Evolutionary conservation across 1,139 yeast genomes (phyloP), one percentile per base, ranked within the genome.

Genomic region (Protomyces macrosporus): DNA sequence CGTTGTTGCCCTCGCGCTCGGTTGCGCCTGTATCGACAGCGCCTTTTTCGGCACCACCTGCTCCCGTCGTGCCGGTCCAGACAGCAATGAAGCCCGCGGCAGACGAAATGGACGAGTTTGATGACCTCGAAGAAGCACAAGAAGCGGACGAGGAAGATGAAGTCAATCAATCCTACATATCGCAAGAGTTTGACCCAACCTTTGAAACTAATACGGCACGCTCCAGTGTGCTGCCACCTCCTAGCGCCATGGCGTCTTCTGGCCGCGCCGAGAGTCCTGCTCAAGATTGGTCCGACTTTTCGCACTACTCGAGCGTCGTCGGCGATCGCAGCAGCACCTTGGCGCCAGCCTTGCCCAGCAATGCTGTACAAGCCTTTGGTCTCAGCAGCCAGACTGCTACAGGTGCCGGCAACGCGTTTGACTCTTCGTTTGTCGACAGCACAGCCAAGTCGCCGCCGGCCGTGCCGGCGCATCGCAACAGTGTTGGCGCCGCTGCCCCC

Each of bases 81-180:
- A 12, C 4, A 3, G n/a, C 58, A 12, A 30, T 7, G 30, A 57
- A 51, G 23, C 32, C 48, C 6, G 50, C 37, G 53, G 6, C 34
- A 6, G 62, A 58, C 35, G 62, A 58, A 4, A 37, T 58, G 10
- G 62, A 58, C 39, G 62, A 58, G 33, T 58, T 58, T 52, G 62
- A 58, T 14, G 62, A 58, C n/a, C 56, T 58, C 30, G 62, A 58
- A n/a, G 62, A 58, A 35, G 62, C 62, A 32, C 45, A 45, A 14
- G 62, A 58, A 34, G 62, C 33, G 9, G 53, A 50, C 7, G 62
- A 58, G 23, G 62, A 58, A 5, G 62, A 58, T 16, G 56, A 58
- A 6, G 35, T 58, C 36, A 39, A 33, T 42, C 53, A 32, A 7
- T 58, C 62, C 14, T 58, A 45, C 45, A 58, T 55, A 35, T 14